Evolutionary conservation across 805 yeast species (phyloP), one percentile per base, ranked within the genome.

Genomic region (Starmerella etchellsii): DNA sequence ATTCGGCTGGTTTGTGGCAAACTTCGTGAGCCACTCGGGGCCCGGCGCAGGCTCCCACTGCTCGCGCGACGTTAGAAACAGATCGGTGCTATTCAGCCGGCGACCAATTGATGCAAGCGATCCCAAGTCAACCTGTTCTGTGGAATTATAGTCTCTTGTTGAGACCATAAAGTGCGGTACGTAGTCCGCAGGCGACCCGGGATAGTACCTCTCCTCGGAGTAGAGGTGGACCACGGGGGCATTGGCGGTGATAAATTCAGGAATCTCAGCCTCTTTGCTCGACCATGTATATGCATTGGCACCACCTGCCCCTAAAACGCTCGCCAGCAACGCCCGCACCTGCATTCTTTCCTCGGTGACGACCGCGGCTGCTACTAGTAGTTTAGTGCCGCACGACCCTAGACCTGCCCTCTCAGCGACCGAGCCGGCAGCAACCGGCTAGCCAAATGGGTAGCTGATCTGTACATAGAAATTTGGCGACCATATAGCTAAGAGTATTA

Each of bases 151-250:
- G 2, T 73, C 68, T 8, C 51, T 56, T 49, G 68, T 70, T 18
- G 68, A 68, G 18, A 79, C 68, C 48, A 70, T 71, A 61, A 83
- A 81, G 55, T 82, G 72, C 6, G 63, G 61, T 6, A 82, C 85
- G 56, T 61, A 88, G 42, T 79, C 72, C 23, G 66, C 69, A 30
- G 85, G 69, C 54, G 84, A 93, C 52, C 83, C 83, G 0, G 98
- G 95, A 50, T 80, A 64, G 55, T 87, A 88, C 40, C 66, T 61
- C 53, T 88, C 98, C 55, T 88, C 98, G 1, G 93, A 76, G 62
- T 88, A 87, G 10, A 88, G 65, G 55, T 83, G 82, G 2, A 88
- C 87, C 39, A 77, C 62, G 0, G 98, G 97, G 3, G 68, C 64
- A 33, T 56, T 48, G n/a, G 47, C 37, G 2, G 44, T 28, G 1